A percentile compares a stretch with the other conserved stretches of the same genome.
Evolutionary conservation across 768 basidiomycete species (phyloP).

Genomic region (Pleurotus tuoliensis): DNA sequence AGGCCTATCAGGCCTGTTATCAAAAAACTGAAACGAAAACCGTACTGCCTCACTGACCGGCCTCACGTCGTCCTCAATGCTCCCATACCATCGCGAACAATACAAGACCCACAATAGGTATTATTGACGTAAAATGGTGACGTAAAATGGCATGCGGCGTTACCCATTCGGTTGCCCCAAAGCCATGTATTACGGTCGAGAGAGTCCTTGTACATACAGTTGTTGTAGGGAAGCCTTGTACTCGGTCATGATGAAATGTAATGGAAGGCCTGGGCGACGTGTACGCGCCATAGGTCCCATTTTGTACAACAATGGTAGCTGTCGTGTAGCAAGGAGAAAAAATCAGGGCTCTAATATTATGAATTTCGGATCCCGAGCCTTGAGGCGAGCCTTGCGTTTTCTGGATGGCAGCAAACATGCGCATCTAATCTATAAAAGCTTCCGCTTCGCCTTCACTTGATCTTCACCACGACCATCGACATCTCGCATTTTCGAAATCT

Average conservation of each 20-base stretch:
- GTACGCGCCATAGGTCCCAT: neutral
- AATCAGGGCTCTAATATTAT: slow-evolving; percentile 12
- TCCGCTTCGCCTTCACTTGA: slow-evolving; percentile 21
- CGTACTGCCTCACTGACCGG: no score
- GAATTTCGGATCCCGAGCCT: slow-evolving; percentile 29
- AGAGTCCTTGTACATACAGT: no score
- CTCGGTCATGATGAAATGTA: neutral
- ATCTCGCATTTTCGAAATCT: slow-evolving; percentile 13
- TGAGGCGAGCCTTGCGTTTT: slow-evolving; percentile 47
- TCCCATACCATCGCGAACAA: neutral
- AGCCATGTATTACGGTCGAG: neutral
- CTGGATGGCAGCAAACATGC: slow-evolving; percentile 17
- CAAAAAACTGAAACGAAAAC: no score
- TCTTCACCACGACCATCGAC: slow-evolving; percentile 19
- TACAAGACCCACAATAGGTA: neutral
- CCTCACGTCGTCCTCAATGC: neutral
- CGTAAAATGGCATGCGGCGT: slow-evolving; percentile 1
- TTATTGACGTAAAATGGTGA: slow-evolving; percentile 3
- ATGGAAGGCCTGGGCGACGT: neutral
- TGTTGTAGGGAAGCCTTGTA: no score
- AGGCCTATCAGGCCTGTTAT: no score
- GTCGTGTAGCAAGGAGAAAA: slow-evolving; percentile 2
- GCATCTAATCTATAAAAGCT: slow-evolving; percentile 51
- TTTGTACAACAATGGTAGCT: slow-evolving; percentile 4
- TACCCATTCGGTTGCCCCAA: neutral